phyloP scores from a whole-genome alignment of 768 basidiomycete genomes.

The Lanmaoa pseudosensibilis region DNA sequence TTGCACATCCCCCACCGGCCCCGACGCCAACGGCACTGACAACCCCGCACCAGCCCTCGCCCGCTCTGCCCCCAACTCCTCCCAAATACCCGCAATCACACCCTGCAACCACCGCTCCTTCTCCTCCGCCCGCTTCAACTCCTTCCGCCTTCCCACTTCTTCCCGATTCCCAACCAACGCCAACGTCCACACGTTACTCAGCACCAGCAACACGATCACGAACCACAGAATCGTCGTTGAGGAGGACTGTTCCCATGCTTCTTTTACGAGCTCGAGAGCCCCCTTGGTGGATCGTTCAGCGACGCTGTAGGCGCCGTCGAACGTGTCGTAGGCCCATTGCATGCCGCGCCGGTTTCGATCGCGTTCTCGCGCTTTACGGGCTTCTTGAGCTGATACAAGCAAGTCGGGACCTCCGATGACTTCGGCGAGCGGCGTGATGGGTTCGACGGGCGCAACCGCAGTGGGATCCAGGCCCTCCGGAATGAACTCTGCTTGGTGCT shows the following conservation, averaged over 20 bases:
- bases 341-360: constrained; percentile 70
- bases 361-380: constrained; percentile 56
- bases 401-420: constrained; percentile 6
- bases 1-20: constrained; percentile 36
- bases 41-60: constrained; percentile 15
- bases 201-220: constrained; percentile 67
- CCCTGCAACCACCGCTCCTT: constrained; percentile 75
- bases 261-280: constrained; percentile 73
- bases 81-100: constrained; percentile 70
- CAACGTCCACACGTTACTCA: constrained; percentile 78
- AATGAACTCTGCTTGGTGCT: constrained; percentile 87
- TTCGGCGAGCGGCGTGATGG: constrained; percentile 31
- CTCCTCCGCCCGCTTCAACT: constrained; percentile 57
- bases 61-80: constrained; percentile 59
- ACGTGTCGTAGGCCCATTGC: constrained; percentile 89
- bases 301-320: constrained; percentile 73
- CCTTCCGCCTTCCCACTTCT: constrained; percentile 46
- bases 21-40: constrained; percentile 18
- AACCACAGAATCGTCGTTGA: constrained; percentile 71
- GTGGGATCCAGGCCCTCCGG: constrained; percentile 73
- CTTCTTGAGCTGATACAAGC: constrained; percentile 11
- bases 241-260: constrained; percentile 78
- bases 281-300: constrained; percentile 67
- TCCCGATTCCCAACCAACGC: constrained; percentile 48
- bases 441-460: constrained; percentile 48